These are phyloP conservation scores for Citrus australasica DNA, from an alignment of 345 rosid genomes.

Conservation along the genomic window DNA sequence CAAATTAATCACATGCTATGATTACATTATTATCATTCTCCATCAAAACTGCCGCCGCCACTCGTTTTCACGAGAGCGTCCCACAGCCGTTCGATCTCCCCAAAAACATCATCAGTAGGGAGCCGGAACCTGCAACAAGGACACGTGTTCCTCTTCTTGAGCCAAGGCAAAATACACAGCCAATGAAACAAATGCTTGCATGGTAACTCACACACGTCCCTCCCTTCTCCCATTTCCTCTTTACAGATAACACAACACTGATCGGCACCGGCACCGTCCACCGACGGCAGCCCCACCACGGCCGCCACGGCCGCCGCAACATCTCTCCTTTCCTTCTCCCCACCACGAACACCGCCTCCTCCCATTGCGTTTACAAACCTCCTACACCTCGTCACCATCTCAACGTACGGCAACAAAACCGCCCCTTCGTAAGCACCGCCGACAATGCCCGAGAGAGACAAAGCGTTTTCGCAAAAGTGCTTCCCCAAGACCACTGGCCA, in stretches of 20 bases:
- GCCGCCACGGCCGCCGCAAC: conserved; percentile 56
- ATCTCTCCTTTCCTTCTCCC: conserved; percentile 38
- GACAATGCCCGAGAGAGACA: conserved; percentile 31
- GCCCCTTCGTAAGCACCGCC: conserved; percentile 48
- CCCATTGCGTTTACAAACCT: conserved; percentile 51
- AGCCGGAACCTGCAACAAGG: conserved; percentile 89
- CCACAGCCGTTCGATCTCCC: conserved; percentile 91
- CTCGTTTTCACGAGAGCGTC: conserved; percentile 34
- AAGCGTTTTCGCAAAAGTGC: conserved; percentile 26
- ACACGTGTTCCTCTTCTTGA: conserved; percentile 76
- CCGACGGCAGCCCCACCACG: conserved; percentile 63
- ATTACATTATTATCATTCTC: background rate
- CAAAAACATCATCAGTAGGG: conserved; percentile 73
- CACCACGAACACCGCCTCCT: conserved; percentile 8
- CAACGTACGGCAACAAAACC: conserved; percentile 57
- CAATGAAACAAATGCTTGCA: conserved; percentile 89
- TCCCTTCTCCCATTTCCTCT: conserved; percentile 79
- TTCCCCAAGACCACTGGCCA: conserved; percentile 53
- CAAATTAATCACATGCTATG: background rate
- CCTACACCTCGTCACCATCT: conserved; percentile 58
- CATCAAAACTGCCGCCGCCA: conserved; percentile 9
- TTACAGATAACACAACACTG: conserved; percentile 85
- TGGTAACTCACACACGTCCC: conserved; percentile 83
- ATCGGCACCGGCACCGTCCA: conserved; percentile 39
- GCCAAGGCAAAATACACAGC: conserved; percentile 86